Evolutionary conservation across 805 yeast species (phyloP), one percentile per base, ranked within the genome.

Genomic region (Pichia rugopelliculosa): DNA sequence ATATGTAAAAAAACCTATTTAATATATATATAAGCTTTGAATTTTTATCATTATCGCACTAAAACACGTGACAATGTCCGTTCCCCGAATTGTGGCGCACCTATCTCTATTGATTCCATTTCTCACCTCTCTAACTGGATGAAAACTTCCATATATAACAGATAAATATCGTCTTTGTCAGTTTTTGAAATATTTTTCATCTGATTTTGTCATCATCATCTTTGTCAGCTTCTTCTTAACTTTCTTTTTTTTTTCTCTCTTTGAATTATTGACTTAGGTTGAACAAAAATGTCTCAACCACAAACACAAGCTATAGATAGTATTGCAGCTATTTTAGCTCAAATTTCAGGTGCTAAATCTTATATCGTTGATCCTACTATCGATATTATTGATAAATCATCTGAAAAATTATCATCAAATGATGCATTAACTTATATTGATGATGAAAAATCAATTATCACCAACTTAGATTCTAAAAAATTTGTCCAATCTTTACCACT

Each of bases 401-500:
- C 39, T 23, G 65, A 62, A 46, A 44, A 45, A 18, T 51, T 62
- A 12, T 55, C 64, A 18, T 57, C 72, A 44, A 76, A 77, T 58
- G 87, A 82, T 61, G 79, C 84, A 7, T 74, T 77, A 49, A 59
- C 69, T 9, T 59, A 67, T 40, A 67, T 79, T 11, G 67, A 69
- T 42, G 42, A 36, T 6, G 22, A 39, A 20, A 48, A 68, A 26
- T 61, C 73, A 2, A 51, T 55, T 12, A 65, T 85, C 3, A 36
- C 37, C 12, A 67, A 76, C 24, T 39, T 46, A 21, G 69, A 73
- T 48, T 80, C 87, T 22, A 44, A 59, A 4, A 71, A 80, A 8
- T 60, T 87, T 17, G 69, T 86, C 51, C 70, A 72, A 37, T 74
- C 77, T 48, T 69, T 88, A 46, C 88, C 95, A 15, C 73, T 72